Conservation (phyloP, 805 yeast species). For the Candida silvicultrix region DNA sequence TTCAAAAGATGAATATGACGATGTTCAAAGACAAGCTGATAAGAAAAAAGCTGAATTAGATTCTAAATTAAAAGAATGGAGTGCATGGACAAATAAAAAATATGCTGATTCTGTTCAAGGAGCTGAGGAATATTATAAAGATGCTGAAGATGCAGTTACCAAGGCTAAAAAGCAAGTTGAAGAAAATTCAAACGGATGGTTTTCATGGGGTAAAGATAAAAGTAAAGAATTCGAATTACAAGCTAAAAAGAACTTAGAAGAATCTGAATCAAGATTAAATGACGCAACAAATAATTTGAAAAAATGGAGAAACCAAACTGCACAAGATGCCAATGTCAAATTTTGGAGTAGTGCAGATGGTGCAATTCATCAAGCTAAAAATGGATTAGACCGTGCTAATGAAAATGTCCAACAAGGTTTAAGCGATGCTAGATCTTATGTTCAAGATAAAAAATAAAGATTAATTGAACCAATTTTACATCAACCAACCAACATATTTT, state of each 20-base stretch:
- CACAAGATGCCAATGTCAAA: constrained; percentile 18
- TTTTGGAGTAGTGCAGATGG: constrained; percentile 27
- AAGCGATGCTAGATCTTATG: constrained; percentile 16
- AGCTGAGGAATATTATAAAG: constrained; percentile 23
- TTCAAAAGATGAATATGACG: constrained; percentile 33
- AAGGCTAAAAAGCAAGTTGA: constrained; percentile 30
- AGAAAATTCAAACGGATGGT: constrained; percentile 29
- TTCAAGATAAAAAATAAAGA: constrained; percentile 12
- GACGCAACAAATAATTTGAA: constrained; percentile 11
- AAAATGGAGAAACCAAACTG: constrained; percentile 22
- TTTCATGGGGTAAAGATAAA: constrained; percentile 31
- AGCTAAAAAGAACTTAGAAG: constrained; percentile 26
- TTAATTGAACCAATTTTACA: too few relatives aligned
- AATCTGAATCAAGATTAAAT: constrained; percentile 15
- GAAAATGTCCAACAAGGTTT: constrained; percentile 18
- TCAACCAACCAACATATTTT: too few relatives aligned
- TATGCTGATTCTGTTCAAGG: constrained; percentile 19
- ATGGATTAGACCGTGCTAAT: constrained; percentile 18
- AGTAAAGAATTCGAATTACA: constrained; percentile 26
- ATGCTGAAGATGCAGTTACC: constrained; percentile 24
- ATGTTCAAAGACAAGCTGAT: constrained; percentile 2
- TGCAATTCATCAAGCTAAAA: constrained; percentile 20
- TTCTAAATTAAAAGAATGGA: constrained; percentile 7
- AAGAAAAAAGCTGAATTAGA: constrained; percentile 3
- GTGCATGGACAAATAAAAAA: constrained; percentile 17